phyloP scores from a whole-genome alignment of 768 basidiomycete genomes.

The Lyophyllum atratum region DNA sequence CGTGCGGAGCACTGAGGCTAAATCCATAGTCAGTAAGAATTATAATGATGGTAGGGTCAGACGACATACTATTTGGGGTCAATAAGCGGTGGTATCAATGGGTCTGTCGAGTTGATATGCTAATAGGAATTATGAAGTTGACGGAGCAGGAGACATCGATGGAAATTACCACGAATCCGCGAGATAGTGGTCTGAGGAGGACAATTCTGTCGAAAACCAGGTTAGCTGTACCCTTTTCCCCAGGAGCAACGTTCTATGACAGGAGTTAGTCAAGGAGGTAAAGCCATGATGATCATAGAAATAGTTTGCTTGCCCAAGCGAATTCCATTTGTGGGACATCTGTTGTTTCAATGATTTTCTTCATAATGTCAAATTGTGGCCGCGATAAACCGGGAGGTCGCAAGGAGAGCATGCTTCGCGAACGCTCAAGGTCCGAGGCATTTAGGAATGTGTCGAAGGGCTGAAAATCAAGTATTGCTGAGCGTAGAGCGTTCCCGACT shows the following conservation, averaged over 20 bases:
- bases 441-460: constrained; percentile 5
- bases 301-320: constrained; percentile 9
- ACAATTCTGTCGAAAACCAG: constrained; percentile 13
- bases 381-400: background rate
- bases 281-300: background rate
- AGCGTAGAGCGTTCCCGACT: constrained; percentile 14
- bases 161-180: constrained; percentile 12
- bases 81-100: constrained; percentile 12
- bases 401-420: constrained; percentile 1
- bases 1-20: background rate
- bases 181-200: constrained; percentile 14
- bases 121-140: background rate
- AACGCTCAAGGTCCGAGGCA: constrained; percentile 6
- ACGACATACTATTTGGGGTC: constrained; percentile 13
- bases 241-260: constrained; percentile 9
- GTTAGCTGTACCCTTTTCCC: constrained; percentile 6
- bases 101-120: constrained; percentile 16
- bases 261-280: background rate
- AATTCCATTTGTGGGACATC: constrained; percentile 16
- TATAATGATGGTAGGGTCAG: background rate
- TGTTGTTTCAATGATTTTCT: constrained; percentile 1
- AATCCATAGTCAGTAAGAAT: background rate
- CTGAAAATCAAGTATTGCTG: constrained; percentile 11
- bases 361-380: constrained; percentile 12
- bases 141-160: background rate